phyloP scores from a whole-genome alignment of 345 rosid genomes.

The Pelargonium nanum region DNA sequence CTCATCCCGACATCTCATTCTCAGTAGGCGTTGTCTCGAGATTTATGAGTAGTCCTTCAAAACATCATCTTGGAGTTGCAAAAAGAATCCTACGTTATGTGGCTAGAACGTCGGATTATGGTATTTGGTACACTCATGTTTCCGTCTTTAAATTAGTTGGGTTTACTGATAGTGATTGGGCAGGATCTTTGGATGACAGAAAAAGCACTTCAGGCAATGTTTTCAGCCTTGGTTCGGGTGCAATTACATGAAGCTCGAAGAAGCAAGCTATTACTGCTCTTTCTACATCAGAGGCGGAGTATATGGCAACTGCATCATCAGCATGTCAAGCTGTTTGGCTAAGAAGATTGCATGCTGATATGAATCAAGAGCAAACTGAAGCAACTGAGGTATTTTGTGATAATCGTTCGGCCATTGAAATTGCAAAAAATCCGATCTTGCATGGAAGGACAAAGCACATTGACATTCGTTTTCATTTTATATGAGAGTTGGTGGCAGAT shows the following conservation, averaged over 20 bases:
- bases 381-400: constrained; percentile 4
- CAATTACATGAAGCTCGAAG: constrained; percentile 2
- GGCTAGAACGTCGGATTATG: too few species aligned
- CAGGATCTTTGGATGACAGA: background rate
- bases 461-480: background rate
- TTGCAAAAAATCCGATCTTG: background rate
- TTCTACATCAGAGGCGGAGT: background rate
- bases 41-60: too few species aligned
- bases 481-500: background rate
- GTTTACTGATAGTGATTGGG: background rate
- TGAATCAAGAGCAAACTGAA: background rate
- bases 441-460: background rate
- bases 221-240: background rate
- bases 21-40: too few species aligned
- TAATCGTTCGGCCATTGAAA: background rate
- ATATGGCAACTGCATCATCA: background rate
- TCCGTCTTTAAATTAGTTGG: too few species aligned
- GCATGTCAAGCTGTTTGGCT: background rate
- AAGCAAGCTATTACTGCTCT: background rate
- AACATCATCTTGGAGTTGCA: too few species aligned
- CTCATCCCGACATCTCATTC: too few species aligned
- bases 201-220: constrained; percentile 3
- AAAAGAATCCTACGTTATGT: too few species aligned
- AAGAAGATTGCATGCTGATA: background rate
- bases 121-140: too few species aligned